A percentile compares a stretch with the other conserved stretches of the same genome.
These are phyloP conservation scores for Hanseniaspora gamundiae DNA, from an alignment of 1,139 yeast species.

Conservation along the genomic window DNA sequence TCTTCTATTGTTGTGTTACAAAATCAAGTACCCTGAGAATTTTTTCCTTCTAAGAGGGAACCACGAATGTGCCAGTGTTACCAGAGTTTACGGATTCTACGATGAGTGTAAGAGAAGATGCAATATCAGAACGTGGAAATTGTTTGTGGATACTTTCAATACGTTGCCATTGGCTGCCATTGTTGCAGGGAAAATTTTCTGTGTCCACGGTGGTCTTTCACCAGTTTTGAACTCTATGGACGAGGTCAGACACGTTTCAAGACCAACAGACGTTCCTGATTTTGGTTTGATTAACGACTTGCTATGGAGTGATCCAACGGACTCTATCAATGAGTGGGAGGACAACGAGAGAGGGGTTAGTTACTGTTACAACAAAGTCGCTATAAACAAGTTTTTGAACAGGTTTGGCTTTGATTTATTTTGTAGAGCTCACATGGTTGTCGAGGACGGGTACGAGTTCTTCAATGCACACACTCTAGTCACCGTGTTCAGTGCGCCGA, in stretches of 20 bases:
- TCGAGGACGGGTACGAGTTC: slow-evolving; percentile 95
- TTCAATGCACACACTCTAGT: slow-evolving; percentile 88
- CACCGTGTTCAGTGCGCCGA: slow-evolving; percentile 93
- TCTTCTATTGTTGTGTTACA: slow-evolving; percentile 70
- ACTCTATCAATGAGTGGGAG: slow-evolving; percentile 92
- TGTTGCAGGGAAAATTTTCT: slow-evolving; percentile 90
- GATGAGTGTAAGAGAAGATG: slow-evolving; percentile 95
- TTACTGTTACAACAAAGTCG: slow-evolving; percentile 88
- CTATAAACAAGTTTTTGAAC: slow-evolving; percentile 78
- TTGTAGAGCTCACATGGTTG: slow-evolving; percentile 98
- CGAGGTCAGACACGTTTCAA: slow-evolving; percentile 78
- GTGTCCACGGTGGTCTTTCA: slow-evolving; percentile 94
- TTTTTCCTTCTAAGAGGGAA: slow-evolving; percentile 87
- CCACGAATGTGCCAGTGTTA: slow-evolving; percentile 94
- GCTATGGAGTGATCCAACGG: slow-evolving; percentile 95
- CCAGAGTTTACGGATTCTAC: slow-evolving; percentile 90
- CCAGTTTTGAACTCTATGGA: slow-evolving; percentile 87
- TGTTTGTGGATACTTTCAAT: slow-evolving; percentile 87
- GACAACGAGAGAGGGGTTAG: slow-evolving; percentile 96
- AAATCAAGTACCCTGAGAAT: slow-evolving; percentile 92
- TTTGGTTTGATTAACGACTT: slow-evolving; percentile 85
- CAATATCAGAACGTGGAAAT: slow-evolving; percentile 86
- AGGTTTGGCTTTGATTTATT: slow-evolving; percentile 89
- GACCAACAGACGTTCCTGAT: slow-evolving; percentile 97
- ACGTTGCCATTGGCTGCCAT: slow-evolving; percentile 91